A percentile compares a stretch with the other conserved stretches of the same genome.
Evolutionary conservation across 306 rosid species (phyloP).

Genomic region (Hylodesmum podocarpum): DNA sequence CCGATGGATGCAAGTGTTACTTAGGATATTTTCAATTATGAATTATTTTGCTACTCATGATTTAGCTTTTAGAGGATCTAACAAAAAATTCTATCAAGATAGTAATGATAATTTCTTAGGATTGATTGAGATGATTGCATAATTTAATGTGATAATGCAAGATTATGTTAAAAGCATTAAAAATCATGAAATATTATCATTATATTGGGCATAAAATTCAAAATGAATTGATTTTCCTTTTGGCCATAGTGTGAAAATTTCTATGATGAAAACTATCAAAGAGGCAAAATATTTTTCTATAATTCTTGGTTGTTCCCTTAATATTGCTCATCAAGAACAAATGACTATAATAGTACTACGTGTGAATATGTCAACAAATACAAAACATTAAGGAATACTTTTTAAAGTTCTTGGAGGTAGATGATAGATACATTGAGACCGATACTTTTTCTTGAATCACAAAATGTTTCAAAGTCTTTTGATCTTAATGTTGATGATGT

Average conservation of each 20-base stretch:
- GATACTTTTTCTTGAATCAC: neutral
- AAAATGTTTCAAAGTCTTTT: neutral
- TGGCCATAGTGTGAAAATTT: neutral
- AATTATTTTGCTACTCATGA: neutral
- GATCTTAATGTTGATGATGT: neutral
- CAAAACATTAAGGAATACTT: neutral
- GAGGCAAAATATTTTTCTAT: neutral
- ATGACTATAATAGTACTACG: neutral
- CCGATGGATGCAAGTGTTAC: neutral
- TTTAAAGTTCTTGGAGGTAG: neutral
- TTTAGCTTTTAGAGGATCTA: neutral
- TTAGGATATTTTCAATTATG: neutral
- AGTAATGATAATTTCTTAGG: neutral
- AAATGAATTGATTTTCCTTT: neutral
- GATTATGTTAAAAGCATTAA: neutral
- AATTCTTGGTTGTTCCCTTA: neutral
- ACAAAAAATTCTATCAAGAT: neutral
- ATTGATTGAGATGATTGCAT: neutral
- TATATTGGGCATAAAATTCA: neutral
- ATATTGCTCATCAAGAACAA: neutral
- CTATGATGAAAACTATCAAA: neutral
- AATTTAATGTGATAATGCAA: neutral
- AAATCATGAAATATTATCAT: neutral
- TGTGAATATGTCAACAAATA: neutral
- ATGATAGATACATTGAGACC: neutral